Conservation (phyloP, 768 basidiomycete species). For the Macrolepiota fuliginosa region DNA sequence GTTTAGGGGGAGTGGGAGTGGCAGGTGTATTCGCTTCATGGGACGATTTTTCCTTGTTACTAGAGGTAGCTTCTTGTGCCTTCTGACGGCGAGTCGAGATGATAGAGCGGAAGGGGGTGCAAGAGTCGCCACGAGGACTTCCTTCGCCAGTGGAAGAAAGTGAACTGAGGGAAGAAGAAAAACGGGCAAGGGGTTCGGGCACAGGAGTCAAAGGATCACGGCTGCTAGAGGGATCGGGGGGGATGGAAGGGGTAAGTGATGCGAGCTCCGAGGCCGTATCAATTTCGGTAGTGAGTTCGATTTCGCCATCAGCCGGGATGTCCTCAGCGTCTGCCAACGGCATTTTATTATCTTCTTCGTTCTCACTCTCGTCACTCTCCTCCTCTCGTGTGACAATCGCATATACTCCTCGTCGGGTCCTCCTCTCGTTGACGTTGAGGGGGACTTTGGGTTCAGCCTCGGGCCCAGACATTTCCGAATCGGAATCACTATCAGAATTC, state of each 20-base stretch:
- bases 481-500: slow-evolving; percentile 47
- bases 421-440: slow-evolving; percentile 72
- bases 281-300: slow-evolving; percentile 49
- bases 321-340: slow-evolving; percentile 47
- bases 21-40: slow-evolving; percentile 19
- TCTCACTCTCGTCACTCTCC: slow-evolving; percentile 61
- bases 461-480: slow-evolving; percentile 42
- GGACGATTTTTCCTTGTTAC: slow-evolving; percentile 23
- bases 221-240: slow-evolving; percentile 28
- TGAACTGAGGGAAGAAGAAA: slow-evolving; percentile 41
- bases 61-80: slow-evolving; percentile 26
- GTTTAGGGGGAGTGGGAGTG: slow-evolving; percentile 23
- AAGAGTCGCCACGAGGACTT: slow-evolving; percentile 30
- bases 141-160: slow-evolving; percentile 34
- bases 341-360: slow-evolving; percentile 46
- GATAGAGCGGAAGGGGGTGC: slow-evolving; percentile 49
- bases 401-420: slow-evolving; percentile 82
- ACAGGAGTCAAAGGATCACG: slow-evolving; percentile 30
- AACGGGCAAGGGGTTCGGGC: slow-evolving; percentile 30
- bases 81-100: slow-evolving; percentile 62
- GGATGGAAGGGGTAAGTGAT: slow-evolving; percentile 38
- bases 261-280: slow-evolving; percentile 47
- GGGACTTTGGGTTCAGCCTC: slow-evolving; percentile 35
- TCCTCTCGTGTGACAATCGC: slow-evolving; percentile 61
- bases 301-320: slow-evolving; percentile 47